phyloP scores from a whole-genome alignment of 768 basidiomycete genomes.

The Xerocomus spinulosus region DNA sequence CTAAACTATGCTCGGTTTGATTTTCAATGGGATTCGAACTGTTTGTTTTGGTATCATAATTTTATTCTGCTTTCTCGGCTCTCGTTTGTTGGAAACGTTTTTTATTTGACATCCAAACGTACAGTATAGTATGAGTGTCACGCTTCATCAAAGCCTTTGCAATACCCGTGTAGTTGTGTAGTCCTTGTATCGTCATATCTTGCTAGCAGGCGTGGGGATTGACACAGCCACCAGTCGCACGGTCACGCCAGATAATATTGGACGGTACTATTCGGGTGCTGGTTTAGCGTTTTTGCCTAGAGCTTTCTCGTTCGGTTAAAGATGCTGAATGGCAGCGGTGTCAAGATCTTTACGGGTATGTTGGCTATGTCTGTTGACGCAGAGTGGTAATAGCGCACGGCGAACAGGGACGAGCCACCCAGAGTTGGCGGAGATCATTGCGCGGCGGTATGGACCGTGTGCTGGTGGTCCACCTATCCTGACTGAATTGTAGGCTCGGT shows the following conservation, averaged over 20 bases:
- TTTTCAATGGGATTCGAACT: constrained; percentile 23
- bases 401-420: constrained; percentile 87
- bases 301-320: constrained; percentile 13
- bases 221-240: constrained; percentile 18
- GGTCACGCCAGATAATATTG: neutral
- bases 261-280: constrained; percentile 11
- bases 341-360: constrained; percentile 58
- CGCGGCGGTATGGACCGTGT: constrained; percentile 60
- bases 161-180: constrained; percentile 39
- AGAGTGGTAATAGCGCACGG: constrained; percentile 1
- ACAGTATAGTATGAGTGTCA: constrained; percentile 33
- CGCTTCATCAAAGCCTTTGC: constrained; percentile 22
- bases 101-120: constrained; percentile 15
- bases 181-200: constrained; percentile 10
- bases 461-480: constrained; percentile 16
- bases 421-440: constrained; percentile 90
- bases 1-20: constrained; percentile 19
- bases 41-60: constrained; percentile 30
- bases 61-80: constrained; percentile 22
- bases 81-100: constrained; percentile 15
- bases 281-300: constrained; percentile 12
- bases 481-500: constrained; percentile 64
- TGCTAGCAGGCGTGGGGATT: neutral
- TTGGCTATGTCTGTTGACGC: constrained; percentile 3
- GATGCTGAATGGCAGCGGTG: constrained; percentile 55